Conservation (phyloP, 192 early-diverging fungal genomes). For the Gaertneriomyces semiglobifer region DNA sequence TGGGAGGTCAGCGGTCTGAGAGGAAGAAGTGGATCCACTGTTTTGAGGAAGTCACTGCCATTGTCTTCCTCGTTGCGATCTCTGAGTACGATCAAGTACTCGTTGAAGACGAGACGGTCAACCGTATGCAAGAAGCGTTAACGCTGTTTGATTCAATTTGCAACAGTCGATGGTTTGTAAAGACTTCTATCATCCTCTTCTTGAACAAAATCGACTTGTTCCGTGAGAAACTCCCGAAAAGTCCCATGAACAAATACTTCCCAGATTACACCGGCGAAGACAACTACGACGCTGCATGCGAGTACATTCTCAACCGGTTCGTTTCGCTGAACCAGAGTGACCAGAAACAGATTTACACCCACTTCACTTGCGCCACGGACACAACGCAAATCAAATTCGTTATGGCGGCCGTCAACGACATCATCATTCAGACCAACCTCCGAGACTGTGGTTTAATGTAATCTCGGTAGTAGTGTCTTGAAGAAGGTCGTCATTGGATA, state of each 20-base stretch:
- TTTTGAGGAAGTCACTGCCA: slow-evolving; percentile 93
- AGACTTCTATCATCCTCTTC: slow-evolving; percentile 96
- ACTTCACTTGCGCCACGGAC: slow-evolving; percentile 64
- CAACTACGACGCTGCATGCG: slow-evolving; percentile 44
- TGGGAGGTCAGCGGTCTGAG: slow-evolving; percentile 96
- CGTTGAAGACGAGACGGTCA: slow-evolving; percentile 93
- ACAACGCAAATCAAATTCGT: slow-evolving; percentile 59
- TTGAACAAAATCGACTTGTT: slow-evolving; percentile 98
- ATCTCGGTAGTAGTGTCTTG: not conserved
- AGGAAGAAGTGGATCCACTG: slow-evolving; percentile 99
- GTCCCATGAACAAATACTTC: slow-evolving; percentile 86
- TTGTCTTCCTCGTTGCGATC: slow-evolving; percentile 94
- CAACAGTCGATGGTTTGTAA: slow-evolving; percentile 94
- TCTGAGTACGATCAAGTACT: slow-evolving; percentile 95
- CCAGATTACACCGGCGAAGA: slow-evolving; percentile 68
- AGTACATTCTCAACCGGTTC: slow-evolving; percentile 50
- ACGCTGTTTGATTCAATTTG: slow-evolving; percentile 97
- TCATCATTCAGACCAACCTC: slow-evolving; percentile 49
- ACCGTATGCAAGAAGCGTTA: slow-evolving; percentile 93
- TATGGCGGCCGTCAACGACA: slow-evolving; percentile 57
- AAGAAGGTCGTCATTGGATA: too few species aligned
- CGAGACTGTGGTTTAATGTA: slow-evolving; percentile 30
- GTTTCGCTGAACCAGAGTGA: slow-evolving; percentile 46
- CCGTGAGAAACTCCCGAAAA: slow-evolving; percentile 78
- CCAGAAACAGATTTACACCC: slow-evolving; percentile 56